These are phyloP conservation scores for Chloranthus sessilifolius DNA, from an alignment of 164 flowering plant species.

Conservation along the genomic window DNA sequence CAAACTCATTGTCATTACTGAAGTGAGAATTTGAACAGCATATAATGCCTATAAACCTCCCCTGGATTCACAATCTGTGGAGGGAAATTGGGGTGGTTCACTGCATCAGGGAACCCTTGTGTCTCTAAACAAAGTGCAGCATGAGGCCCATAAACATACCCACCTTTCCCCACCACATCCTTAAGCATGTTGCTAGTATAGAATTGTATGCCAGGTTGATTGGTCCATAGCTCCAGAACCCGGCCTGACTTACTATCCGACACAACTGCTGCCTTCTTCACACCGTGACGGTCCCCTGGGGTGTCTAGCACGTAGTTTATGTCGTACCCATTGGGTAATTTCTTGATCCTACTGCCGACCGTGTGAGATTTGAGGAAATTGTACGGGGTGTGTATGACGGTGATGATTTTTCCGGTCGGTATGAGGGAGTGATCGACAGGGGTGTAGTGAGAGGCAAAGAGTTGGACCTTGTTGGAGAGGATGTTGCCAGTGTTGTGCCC, in stretches of 20 bases:
- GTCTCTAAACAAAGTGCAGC: slow-evolving; percentile 62
- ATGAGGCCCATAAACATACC: slow-evolving; percentile 36
- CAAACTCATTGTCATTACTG: too few species aligned
- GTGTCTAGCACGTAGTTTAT: slow-evolving; percentile 60
- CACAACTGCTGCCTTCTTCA: slow-evolving; percentile 47
- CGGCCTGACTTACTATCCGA: slow-evolving; percentile 44
- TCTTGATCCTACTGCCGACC: slow-evolving; percentile 40
- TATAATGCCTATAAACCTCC: slow-evolving; percentile 44
- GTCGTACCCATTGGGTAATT: slow-evolving; percentile 55
- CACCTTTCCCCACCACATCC: slow-evolving; percentile 58
- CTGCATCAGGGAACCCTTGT: slow-evolving; percentile 85
- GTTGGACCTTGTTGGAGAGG: slow-evolving; percentile 41
- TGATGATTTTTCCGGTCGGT: slow-evolving; percentile 61
- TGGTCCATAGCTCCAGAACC: slow-evolving; percentile 45
- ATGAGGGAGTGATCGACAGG: slow-evolving; percentile 55
- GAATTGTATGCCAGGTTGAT: slow-evolving; percentile 66
- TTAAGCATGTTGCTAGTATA: slow-evolving; percentile 44
- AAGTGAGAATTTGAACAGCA: slow-evolving; percentile 51
- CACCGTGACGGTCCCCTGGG: background rate
- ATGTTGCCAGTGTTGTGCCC: slow-evolving; percentile 67
- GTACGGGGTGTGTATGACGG: slow-evolving; percentile 62
- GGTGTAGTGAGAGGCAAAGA: slow-evolving; percentile 54
- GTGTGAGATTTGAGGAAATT: slow-evolving; percentile 46
- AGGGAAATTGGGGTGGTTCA: slow-evolving; percentile 82
- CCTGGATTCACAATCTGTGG: slow-evolving; percentile 60